phyloP scores from a whole-genome alignment of 139 green algal species.

The Penium margaritaceum region DNA sequence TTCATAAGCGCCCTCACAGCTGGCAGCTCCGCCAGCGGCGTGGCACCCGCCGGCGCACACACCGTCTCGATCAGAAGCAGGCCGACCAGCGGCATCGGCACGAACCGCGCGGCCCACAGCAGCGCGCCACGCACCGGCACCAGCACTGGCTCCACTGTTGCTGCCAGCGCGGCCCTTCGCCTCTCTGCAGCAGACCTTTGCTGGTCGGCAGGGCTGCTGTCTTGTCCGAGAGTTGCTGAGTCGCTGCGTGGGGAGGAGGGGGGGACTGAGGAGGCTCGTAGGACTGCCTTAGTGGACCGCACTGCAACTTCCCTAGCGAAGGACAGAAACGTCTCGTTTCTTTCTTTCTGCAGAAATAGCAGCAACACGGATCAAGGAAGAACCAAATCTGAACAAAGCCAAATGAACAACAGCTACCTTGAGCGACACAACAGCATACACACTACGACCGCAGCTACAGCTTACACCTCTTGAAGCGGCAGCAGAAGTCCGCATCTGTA shows the following conservation, averaged over 20 bases:
- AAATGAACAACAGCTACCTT: no score
- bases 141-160: conserved; percentile 2
- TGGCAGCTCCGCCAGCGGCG: background rate
- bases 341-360: conserved; percentile 31
- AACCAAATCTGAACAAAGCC: no score
- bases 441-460: no score
- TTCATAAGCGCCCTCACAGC: conserved; percentile 36
- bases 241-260: no score
- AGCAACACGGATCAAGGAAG: background rate
- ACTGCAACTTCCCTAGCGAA: conserved; percentile 31
- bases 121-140: conserved; percentile 21
- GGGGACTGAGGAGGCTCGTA: conserved; percentile 14
- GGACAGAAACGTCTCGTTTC: conserved; percentile 38
- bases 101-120: conserved; percentile 29
- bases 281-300: conserved; percentile 36
- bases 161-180: no score
- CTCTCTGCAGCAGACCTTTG: no score
- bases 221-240: no score
- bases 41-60: conserved; percentile 26
- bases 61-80: conserved; percentile 43
- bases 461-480: no score
- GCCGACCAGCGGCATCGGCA: conserved; percentile 45
- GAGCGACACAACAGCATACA: no score
- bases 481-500: no score
- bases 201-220: background rate